Evolutionary conservation across 2,329 filamentous ascomycete species (phyloP), one percentile per base, ranked within the genome.

Genomic region (Sphaerulina vaccinii): DNA sequence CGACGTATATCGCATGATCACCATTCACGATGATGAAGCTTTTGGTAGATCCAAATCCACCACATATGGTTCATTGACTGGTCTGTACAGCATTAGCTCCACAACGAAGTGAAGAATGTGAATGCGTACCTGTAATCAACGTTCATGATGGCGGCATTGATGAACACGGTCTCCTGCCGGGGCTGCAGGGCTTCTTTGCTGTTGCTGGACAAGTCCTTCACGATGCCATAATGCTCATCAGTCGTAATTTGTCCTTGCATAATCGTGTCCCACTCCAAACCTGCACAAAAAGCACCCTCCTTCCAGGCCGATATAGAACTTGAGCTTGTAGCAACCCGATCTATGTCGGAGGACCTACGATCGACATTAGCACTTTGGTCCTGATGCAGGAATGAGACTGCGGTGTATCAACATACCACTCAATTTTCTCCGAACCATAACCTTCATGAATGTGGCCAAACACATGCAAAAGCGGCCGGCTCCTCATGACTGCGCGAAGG

Each of bases 401-500:
- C n/a, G n/a, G n/a, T n/a, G n/a, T n/a, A 29, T 29, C 7, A 13
- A 29, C 27, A 7, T 44, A 41, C 83, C 82, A 86, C 1, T 69
- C 68, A 0, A 81, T 74, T 2, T 80, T 53, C 46, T 75, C 77
- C 0, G 73, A 76, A 2, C 83, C 83, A 79, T 81, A 85, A 0
- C 71, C 75, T 57, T 81, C 78, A 60, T 83, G 80, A n/a, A 82
- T 77, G 54, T 83, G 80, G 0, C 80, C 80, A 52, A 82, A 83
- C 62, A 79, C 82, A 61, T 81, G 78, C 3, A 83, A 56, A 5
- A 63, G 62, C 1, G 80, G 79, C 22, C 67, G 69, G 1, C 73
- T 70, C 0, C 62, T 61, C 1, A 71, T 68, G 0, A 83, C 61
- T 0, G 79, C 76, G 0, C 62, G 63, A 47, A 80, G 74, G 2